Base-by-base conservation (phyloP, 768 basidiomycete species). In the Calocera viscosa region DNA sequence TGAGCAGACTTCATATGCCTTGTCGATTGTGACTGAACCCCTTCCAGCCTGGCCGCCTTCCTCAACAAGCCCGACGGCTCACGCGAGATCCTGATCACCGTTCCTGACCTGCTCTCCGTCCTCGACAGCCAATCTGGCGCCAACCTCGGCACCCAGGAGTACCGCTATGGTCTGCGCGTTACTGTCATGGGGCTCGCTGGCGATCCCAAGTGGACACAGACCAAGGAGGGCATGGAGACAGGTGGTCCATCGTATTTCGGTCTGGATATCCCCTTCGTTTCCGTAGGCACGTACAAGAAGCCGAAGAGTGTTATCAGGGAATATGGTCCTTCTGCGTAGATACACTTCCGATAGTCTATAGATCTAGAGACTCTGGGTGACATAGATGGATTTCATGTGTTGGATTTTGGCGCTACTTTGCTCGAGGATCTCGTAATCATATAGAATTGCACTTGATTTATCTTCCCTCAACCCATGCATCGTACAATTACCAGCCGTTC, bases 81-180 rank as follows among this genome's bases (percentile, higher is more conserved):
- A 49, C 70, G 67, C 32, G 41, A 82, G 80, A 75, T 84, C 41
- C 74, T 82, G 0, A 82, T 80, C 34, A 79, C 80, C 34, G 86
- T 88, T 11, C 87, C 86, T 1, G 86, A 88, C 73, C 77, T 88
- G 26, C 85, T 88, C 66, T 77, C 82, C 0, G 82, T 87, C 10
- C 74, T 87, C 12, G 86, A 88, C 69, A 81, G 83, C 24, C 84
- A 85, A 69, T 84, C 77, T 67, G 86, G 86, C 0, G 77, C 80
- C 2, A 82, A 84, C 34, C 75, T 88, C 7, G 86, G 86, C 16
- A 86, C 85, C 1, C 86, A 81, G 30, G 82, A 87, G 64, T 85
- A 86, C 72, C 76, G 76, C 64, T 86, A 86, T 66, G 85, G 85
- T 10, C 73, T 84, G 43, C 79, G 82, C n/a, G 85, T 85, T 28